Conservation (phyloP, 1,139 yeast species). For the Blastobotrys elegans region DNA sequence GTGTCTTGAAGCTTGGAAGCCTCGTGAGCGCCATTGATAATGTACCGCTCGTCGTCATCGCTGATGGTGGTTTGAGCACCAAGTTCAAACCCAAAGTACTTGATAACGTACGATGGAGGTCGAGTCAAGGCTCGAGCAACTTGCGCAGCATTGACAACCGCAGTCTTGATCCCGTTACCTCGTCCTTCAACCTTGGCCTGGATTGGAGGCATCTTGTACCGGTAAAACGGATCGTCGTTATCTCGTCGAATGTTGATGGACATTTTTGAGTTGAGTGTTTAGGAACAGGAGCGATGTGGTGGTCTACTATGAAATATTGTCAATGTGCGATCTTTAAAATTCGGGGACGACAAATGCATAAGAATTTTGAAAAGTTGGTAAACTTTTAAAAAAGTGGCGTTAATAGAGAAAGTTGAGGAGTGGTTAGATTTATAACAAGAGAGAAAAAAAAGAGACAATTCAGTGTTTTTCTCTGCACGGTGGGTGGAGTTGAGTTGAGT, state of each 20-base stretch:
- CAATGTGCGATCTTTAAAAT: conserved; percentile 1
- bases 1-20: conserved; percentile 87
- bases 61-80: conserved; percentile 92
- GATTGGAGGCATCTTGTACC: conserved; percentile 98
- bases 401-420: no score
- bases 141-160: conserved; percentile 82
- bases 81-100: conserved; percentile 91
- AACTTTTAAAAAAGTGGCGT: background rate
- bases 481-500: no score
- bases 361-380: conserved; percentile 12
- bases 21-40: conserved; percentile 95
- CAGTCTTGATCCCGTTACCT: conserved; percentile 98
- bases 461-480: background rate
- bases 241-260: conserved; percentile 93
- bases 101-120: conserved; percentile 86
- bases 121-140: conserved; percentile 93
- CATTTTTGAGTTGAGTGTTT: conserved; percentile 5
- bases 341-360: conserved; percentile 23
- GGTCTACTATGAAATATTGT: conserved; percentile 7
- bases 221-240: conserved; percentile 96
- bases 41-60: conserved; percentile 76
- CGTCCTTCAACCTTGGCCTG: conserved; percentile 98
- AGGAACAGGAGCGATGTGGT: conserved; percentile 9
- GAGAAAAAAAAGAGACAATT: background rate
- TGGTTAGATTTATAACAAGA: background rate